These are phyloP conservation scores for Penicillium sp. DNA, from an alignment of 2,329 filamentous ascomycete genomes.

Conservation along the genomic window DNA sequence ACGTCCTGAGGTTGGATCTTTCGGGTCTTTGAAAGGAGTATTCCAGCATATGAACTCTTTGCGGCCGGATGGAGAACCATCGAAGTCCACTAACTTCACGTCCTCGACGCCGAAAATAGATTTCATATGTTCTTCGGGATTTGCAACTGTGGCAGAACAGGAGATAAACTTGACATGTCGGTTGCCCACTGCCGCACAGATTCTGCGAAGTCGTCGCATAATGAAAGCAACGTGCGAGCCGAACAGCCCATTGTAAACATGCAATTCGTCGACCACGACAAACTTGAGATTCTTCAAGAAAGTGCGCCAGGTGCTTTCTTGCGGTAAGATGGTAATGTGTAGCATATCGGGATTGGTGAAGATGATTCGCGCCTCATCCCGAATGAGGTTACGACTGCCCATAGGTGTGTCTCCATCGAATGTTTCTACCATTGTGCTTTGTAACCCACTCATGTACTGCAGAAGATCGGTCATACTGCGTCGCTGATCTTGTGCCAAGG, in stretches of 20 bases:
- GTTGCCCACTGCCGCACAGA: slow-evolving; percentile 91
- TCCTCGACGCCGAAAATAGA: slow-evolving; percentile 89
- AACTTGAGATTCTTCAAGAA: slow-evolving; percentile 89
- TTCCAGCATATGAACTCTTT: slow-evolving; percentile 99
- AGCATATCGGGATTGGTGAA: slow-evolving; percentile 99
- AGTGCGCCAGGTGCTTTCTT: slow-evolving; percentile 85
- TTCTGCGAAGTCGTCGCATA: slow-evolving; percentile 83
- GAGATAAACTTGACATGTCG: slow-evolving; percentile 85
- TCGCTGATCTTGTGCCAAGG: slow-evolving; percentile 90
- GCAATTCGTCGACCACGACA: slow-evolving; percentile 89
- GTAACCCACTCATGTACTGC: slow-evolving; percentile 75
- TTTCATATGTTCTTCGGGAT: slow-evolving; percentile 88
- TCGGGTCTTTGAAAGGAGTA: slow-evolving; percentile 88
- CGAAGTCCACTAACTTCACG: slow-evolving; percentile 81
- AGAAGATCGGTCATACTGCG: slow-evolving; percentile 86
- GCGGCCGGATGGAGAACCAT: slow-evolving; percentile 87
- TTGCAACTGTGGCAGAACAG: slow-evolving; percentile 94
- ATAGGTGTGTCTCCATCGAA: slow-evolving; percentile 96
- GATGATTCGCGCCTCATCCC: slow-evolving; percentile 87
- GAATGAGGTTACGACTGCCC: slow-evolving; percentile 74
- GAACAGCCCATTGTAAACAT: slow-evolving; percentile 95
- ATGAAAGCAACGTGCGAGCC: slow-evolving; percentile 93
- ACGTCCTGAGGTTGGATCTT: slow-evolving; percentile 82
- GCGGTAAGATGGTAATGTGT: slow-evolving; percentile 88
- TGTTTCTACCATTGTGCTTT: slow-evolving; percentile 80